phyloP scores from a whole-genome alignment of 305 asterid genomes.

The Plantago rigida region DNA sequence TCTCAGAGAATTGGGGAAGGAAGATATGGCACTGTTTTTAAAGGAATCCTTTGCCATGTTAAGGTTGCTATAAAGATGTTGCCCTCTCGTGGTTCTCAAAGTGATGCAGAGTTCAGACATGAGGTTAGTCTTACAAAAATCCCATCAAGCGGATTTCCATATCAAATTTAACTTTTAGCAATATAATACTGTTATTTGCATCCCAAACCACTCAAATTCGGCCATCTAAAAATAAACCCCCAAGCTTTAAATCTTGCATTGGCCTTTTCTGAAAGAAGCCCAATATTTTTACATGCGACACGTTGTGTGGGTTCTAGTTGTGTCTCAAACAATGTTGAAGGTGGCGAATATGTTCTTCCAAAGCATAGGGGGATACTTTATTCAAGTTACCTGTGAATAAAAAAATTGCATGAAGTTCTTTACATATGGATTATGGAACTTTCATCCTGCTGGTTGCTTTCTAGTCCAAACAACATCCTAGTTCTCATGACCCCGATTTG shows the following conservation, averaged over 20 bases:
- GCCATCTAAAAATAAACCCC: not conserved
- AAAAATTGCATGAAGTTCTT: not conserved
- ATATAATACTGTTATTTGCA: not conserved
- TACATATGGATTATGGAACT: too few relatives aligned
- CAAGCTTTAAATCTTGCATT: too few relatives aligned
- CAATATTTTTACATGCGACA: too few relatives aligned
- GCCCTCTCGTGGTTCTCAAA: constrained; percentile 61
- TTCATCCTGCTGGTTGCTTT: too few relatives aligned
- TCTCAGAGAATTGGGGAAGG: constrained; percentile 78
- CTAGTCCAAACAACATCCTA: not conserved
- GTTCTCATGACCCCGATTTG: not conserved
- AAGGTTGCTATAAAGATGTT: constrained; percentile 83
- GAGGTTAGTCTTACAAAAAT: constrained; percentile 41
- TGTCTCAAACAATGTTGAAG: not conserved
- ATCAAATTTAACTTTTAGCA: constrained; percentile 12
- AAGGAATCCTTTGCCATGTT: constrained; percentile 48
- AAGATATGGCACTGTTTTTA: constrained; percentile 63
- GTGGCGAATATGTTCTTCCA: not conserved
- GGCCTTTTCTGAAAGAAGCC: too few relatives aligned
- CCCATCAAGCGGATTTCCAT: constrained; percentile 15
- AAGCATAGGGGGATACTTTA: too few relatives aligned
- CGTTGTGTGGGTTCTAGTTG: too few relatives aligned
- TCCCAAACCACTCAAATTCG: not conserved
- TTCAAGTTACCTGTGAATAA: too few relatives aligned
- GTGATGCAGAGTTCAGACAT: constrained; percentile 58